These are phyloP conservation scores for Ganoderma lingzhi DNA, from an alignment of 1,284 basidiomycete genomes.

Conservation along the genomic window DNA sequence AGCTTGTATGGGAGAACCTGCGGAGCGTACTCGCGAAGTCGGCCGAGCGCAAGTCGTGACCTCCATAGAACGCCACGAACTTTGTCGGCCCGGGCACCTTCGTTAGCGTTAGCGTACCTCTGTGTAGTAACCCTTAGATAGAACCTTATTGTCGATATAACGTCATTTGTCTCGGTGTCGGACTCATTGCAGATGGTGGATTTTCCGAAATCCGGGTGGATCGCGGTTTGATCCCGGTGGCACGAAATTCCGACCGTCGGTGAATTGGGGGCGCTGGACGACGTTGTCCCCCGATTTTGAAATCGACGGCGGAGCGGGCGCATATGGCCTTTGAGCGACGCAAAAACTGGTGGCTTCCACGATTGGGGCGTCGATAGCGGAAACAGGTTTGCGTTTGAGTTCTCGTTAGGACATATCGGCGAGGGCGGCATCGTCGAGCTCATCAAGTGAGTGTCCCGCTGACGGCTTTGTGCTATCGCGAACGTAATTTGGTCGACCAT, in stretches of 20 bases:
- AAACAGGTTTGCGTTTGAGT: neutral
- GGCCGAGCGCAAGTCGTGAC: slow-evolving; percentile 33
- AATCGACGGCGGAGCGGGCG: neutral
- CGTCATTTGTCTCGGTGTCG: neutral
- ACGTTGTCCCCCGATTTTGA: neutral
- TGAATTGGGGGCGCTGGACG: neutral
- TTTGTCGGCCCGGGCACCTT: slow-evolving; percentile 23
- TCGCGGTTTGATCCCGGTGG: neutral
- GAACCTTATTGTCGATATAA: slow-evolving; percentile 15
- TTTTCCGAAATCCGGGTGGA: neutral
- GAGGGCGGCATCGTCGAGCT: neutral
- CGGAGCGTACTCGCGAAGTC: slow-evolving; percentile 60
- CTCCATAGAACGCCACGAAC: slow-evolving; percentile 19
- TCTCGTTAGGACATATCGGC: neutral
- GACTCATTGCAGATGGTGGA: neutral
- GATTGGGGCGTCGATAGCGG: slow-evolving; percentile 3
- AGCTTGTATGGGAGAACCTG: slow-evolving; percentile 91
- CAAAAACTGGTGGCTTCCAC: neutral
- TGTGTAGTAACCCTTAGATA: slow-evolving; percentile 27
- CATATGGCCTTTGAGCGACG: neutral
- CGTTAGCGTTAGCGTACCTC: slow-evolving; percentile 23
- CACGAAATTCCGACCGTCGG: neutral
- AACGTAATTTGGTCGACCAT: neutral
- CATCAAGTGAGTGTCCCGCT: slow-evolving; percentile 6
- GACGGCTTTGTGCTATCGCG: neutral